Base-by-base conservation (phyloP, 2,329 filamentous ascomycete genomes). In the Juglanconis sp. region DNA sequence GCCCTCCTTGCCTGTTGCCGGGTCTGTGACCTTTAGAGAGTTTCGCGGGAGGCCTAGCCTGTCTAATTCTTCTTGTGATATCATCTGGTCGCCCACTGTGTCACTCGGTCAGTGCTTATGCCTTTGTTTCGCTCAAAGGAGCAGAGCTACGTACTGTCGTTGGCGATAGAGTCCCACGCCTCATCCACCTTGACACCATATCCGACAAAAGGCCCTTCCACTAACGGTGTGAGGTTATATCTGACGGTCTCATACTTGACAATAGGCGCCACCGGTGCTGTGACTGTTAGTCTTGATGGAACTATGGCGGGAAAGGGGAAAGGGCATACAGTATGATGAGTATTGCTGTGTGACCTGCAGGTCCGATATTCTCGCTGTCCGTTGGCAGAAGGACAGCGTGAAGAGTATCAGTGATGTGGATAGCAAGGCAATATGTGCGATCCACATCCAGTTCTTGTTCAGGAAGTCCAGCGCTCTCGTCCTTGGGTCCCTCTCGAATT, bases 41-140 rank as follows among this genome's bases (percentile, higher is more conserved):
- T 78, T 72, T 2, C 80, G 79, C 63, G 84, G 81, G 4, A 81
- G 72, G 4, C 79, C 78, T 0, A 87, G 77, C 30, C 77, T 78
- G 46, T 77, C 71, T 34, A 86, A 78, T 65, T 87, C 83, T 5
- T 77, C 73, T 30, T 77, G 73, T 0, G 79, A 79, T 55, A 87
- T 81, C 79, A 85, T 84, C 65, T 84, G 82, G 68, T 87, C 84
- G 42, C 84, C 84, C 32, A 87, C 83, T 83, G 57, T 57, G 31
- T 32, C 5, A 5, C 1, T 11, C 3, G 11, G 32, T 63, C 31
- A 63, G 54, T 31, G 17, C 32, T 47, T 15, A n/a, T 30, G 15
- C 60, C 51, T 66, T 49, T 5, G 8, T 34, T 4, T 46, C 9
- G 2, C 32, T 47, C 60, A 58, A 61, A 65, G 31, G 65, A 24